Conservation (phyloP, 1,139 yeast genomes). For the Lodderomyces parapsilosis region DNA sequence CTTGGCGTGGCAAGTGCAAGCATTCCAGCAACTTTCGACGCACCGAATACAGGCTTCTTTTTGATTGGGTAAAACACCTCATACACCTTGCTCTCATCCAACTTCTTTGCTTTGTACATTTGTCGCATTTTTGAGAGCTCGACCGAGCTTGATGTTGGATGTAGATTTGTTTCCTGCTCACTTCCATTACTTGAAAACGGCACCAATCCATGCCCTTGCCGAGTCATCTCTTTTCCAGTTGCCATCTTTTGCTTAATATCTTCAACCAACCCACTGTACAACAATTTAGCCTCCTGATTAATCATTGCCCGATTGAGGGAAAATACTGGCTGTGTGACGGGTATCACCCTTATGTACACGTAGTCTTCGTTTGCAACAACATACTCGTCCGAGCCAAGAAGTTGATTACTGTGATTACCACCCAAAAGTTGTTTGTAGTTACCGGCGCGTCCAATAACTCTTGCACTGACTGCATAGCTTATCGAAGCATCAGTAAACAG, state of each 20-base stretch:
- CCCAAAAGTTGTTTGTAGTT: conserved; percentile 25
- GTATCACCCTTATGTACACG: conserved; percentile 27
- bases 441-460: conserved; percentile 36
- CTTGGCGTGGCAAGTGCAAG: conserved; percentile 34
- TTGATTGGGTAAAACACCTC: conserved; percentile 35
- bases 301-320: conserved; percentile 32
- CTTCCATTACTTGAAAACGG: conserved; percentile 11
- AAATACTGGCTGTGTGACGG: conserved; percentile 24
- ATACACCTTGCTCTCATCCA: conserved; percentile 16
- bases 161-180: conserved; percentile 5
- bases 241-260: conserved; percentile 27
- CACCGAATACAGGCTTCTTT: conserved; percentile 32
- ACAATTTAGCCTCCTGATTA: conserved; percentile 31
- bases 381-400: conserved; percentile 30
- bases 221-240: conserved; percentile 21
- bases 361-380: conserved; percentile 37
- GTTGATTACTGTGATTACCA: conserved; percentile 12
- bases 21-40: conserved; percentile 33
- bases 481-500: conserved; percentile 32
- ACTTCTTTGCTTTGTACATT: conserved; percentile 24
- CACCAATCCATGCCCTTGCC: conserved; percentile 6
- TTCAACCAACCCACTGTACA: conserved; percentile 26
- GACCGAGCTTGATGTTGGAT: conserved; percentile 21
- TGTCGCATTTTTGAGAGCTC: conserved; percentile 33
- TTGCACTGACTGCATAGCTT: conserved; percentile 36